These are phyloP conservation scores for Aureobasidium sp. DNA, from an alignment of 2,329 filamentous ascomycete species.

Conservation along the genomic window DNA sequence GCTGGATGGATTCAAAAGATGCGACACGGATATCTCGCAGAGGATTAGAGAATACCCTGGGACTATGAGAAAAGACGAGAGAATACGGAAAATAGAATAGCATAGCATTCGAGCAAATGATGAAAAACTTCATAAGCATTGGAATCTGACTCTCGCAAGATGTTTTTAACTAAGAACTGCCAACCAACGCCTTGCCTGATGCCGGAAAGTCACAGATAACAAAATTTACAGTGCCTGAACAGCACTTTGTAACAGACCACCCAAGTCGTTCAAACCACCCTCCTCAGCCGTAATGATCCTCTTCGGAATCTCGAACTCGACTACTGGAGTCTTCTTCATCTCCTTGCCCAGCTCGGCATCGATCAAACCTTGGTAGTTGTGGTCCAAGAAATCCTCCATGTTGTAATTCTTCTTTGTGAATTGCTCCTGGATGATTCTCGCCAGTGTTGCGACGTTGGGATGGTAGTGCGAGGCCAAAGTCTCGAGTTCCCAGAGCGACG, in stretches of 20 bases:
- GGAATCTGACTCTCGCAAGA: neutral
- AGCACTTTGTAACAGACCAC: slow-evolving; percentile 23
- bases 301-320: slow-evolving; percentile 93
- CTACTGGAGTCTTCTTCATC: slow-evolving; percentile 76
- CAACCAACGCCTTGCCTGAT: slow-evolving; percentile 1
- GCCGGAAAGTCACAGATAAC: neutral
- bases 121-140: neutral
- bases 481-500: slow-evolving; percentile 89
- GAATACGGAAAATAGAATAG: neutral
- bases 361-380: slow-evolving; percentile 79
- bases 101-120: neutral
- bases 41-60: neutral
- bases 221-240: slow-evolving; percentile 17
- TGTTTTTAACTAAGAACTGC: neutral
- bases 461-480: slow-evolving; percentile 91
- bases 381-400: slow-evolving; percentile 94
- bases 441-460: slow-evolving; percentile 89
- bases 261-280: slow-evolving; percentile 25
- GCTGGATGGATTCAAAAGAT: neutral
- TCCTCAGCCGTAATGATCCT: slow-evolving; percentile 54
- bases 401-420: slow-evolving; percentile 95
- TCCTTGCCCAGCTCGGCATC: slow-evolving; percentile 78
- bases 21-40: neutral
- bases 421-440: slow-evolving; percentile 90
- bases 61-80: neutral